Conservation (phyloP, 495 filamentous ascomycete genomes). For the Penicillium paxilli region DNA sequence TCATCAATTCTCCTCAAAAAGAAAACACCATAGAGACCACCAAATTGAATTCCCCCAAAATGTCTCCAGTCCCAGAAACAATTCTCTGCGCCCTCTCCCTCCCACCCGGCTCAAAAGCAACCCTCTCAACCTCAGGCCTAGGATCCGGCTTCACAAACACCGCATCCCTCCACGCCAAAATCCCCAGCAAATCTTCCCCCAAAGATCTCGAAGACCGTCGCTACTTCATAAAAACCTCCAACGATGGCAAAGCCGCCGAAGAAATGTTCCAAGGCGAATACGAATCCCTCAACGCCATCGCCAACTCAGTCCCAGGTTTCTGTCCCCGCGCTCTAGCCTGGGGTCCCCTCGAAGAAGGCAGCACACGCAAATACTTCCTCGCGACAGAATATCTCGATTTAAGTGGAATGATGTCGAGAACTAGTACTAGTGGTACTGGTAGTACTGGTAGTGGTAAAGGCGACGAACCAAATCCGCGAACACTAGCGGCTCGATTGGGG, state of each 20-base stretch:
- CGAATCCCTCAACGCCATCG: slow-evolving; percentile 78
- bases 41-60: slow-evolving; percentile 5
- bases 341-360: slow-evolving; percentile 56
- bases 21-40: not conserved
- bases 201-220: slow-evolving; percentile 50
- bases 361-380: slow-evolving; percentile 61
- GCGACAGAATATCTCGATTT: slow-evolving; percentile 82
- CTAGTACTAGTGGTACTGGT: too few species aligned
- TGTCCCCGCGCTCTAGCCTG: slow-evolving; percentile 72
- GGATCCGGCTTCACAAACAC: slow-evolving; percentile 79
- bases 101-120: slow-evolving; percentile 50
- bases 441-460: slow-evolving; percentile 4
- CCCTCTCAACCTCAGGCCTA: slow-evolving; percentile 56
- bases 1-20: not conserved
- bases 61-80: slow-evolving; percentile 51
- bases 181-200: slow-evolving; percentile 23
- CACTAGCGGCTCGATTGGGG: slow-evolving; percentile 74
- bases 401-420: slow-evolving; percentile 22
- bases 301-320: slow-evolving; percentile 66
- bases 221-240: slow-evolving; percentile 82
- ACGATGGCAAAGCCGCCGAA: slow-evolving; percentile 56
- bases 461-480: slow-evolving; percentile 23
- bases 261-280: slow-evolving; percentile 88
- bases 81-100: slow-evolving; percentile 68
- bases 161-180: slow-evolving; percentile 59